Base-by-base conservation (phyloP, 2,329 filamentous ascomycete species). In the Lasiodiplodia sp. region DNA sequence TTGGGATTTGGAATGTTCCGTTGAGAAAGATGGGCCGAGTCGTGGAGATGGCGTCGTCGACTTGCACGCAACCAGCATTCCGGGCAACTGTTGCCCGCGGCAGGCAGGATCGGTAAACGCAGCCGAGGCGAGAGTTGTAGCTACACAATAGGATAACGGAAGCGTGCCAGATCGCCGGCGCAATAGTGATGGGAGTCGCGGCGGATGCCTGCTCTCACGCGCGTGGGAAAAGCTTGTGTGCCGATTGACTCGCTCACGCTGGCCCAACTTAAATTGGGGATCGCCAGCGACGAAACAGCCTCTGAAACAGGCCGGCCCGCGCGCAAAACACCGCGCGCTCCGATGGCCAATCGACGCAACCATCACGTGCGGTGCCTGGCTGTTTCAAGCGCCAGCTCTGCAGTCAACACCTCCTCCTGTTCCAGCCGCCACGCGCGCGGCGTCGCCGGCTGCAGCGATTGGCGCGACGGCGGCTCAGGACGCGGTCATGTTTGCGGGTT, bases 1-100 rank as follows among this genome's bases (percentile, higher is more conserved):
- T 64, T 64, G 47, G 60, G 58, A 52, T 64, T 53, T 64, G 60
- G 60, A 64, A 64, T 64, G 60, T 64, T 64, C 60, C 60, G 60
- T 52, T 64, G 60, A 38, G 58, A 10, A 56, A 37, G 58, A 49
- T 47, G 38, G 57, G 57, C 57, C 44, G 58, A 63, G 58, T 63
- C 58, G 58, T 52, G 58, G 44, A 64, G 60, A 64, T 64, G 44
- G 60, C 58, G 57, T 38, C 34, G 31, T 47, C 37, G 57, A 62
- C 38, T 37, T 49, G 58, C 25, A 52, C 60, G 44, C 60, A 64
- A 64, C 6, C 60, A 47, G 60, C 60, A 38, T 21, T 38, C 40
- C 60, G 21, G 56, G 18, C 18, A 51, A 25, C 7, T 16, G 44
- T 60, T 47, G 23, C 57, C 57, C 31, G 18, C 8, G 23, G 21